A percentile compares a stretch with the other conserved stretches of the same genome.
Conservation (phyloP, 164 flowering plant species). For the Chloranthus sessilifolius region DNA sequence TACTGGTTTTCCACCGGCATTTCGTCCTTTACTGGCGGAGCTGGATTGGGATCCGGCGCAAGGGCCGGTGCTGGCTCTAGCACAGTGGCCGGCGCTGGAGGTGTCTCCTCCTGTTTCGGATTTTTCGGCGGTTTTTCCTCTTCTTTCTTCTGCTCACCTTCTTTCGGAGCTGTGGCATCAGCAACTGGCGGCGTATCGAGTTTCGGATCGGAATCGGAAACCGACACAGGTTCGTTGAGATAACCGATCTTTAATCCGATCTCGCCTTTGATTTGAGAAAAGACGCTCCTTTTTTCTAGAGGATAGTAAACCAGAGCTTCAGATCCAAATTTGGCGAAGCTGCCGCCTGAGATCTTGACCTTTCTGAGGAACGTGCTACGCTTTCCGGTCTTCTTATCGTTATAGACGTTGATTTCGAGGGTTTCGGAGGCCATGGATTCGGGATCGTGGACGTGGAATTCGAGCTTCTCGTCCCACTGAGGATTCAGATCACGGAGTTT, state of each 20-base stretch:
- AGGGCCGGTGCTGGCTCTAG: neutral
- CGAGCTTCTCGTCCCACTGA: constrained; percentile 80
- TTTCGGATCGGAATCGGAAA: constrained; percentile 21
- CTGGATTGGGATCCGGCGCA: constrained; percentile 2
- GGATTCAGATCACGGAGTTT: constrained; percentile 78
- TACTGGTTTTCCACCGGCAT: constrained; percentile 27
- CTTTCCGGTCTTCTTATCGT: constrained; percentile 69
- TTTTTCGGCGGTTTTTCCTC: constrained; percentile 20
- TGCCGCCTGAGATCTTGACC: constrained; percentile 59
- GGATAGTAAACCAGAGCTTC: constrained; percentile 72
- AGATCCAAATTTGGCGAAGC: constrained; percentile 40
- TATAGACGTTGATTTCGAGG: constrained; percentile 66
- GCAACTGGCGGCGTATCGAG: constrained; percentile 11
- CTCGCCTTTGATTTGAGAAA: constrained; percentile 92
- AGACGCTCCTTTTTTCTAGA: constrained; percentile 91
- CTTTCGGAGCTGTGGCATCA: constrained; percentile 13
- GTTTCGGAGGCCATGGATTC: constrained; percentile 56
- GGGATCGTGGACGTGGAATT: constrained; percentile 60
- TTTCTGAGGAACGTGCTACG: constrained; percentile 74
- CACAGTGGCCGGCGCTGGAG: neutral
- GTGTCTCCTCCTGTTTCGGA: constrained; percentile 18
- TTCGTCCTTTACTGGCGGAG: constrained; percentile 17
- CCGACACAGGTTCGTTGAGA: constrained; percentile 47
- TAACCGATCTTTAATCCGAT: constrained; percentile 64
- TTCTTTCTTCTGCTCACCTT: no score